Evolutionary conservation across 2,329 filamentous ascomycete genomes (phyloP), one percentile per base, ranked within the genome.

Genomic region (Arthrinium puccinioides): DNA sequence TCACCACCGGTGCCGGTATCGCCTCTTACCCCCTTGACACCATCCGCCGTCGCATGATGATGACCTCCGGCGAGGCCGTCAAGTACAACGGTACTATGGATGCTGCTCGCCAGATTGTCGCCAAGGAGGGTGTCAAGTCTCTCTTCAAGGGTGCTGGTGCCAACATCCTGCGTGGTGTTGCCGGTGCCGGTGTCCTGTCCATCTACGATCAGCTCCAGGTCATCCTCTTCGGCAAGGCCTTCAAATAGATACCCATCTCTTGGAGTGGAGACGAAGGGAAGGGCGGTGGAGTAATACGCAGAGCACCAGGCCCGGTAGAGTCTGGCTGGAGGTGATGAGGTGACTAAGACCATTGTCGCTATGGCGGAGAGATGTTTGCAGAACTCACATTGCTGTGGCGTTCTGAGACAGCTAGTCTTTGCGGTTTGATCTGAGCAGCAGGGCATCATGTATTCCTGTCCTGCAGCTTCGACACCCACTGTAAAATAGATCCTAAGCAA

Each of bases 141-240:
- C 90, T 98, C 73, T 98, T 98, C 89, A 98, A 98, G 87, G 92
- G 92, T 89, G 92, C 92, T 67, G 92, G 92, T 87, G 92, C 92
- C 82, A 98, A 98, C 87, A 98, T 98, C 66, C 92, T 98, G 76
- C 92, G 92, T 95, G 94, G 92, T 96, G 92, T 98, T 66, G 92
- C 92, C 66, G 94, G 92, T 87, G 92, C 92, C 77, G 92, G 92
- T 98, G 92, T 98, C 67, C 81, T 98, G 69, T 98, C 92, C 71
- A 96, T 98, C 87, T 98, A 98, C 77, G 92, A 98, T 72, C 90
- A 97, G 82, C 87, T 87, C 70, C 92, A 98, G 85, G 82, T 98
- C 69, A 73, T 98, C 70, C 74, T 98, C 72, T 98, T 98, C 87
- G 92, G 92, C 72, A 97, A 98, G 89, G 87, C 88, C 79, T 98